These are phyloP conservation scores for Volvox africanus DNA, from an alignment of 139 green algal species.

Conservation along the genomic window DNA sequence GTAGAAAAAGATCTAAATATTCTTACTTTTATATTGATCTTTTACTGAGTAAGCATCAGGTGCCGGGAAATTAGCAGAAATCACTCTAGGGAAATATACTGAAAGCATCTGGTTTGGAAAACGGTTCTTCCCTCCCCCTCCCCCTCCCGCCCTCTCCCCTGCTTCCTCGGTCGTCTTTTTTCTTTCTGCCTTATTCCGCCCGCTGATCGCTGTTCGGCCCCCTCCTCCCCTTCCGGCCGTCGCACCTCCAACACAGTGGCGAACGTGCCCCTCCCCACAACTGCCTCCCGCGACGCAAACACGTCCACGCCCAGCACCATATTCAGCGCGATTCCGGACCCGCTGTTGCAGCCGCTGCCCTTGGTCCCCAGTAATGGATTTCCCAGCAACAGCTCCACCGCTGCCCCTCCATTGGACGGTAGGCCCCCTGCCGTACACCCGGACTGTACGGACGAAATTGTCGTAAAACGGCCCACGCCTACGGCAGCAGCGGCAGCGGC, in stretches of 20 bases:
- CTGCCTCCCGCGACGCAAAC: background rate
- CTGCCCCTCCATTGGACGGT: background rate
- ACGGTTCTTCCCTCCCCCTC: too few relatives aligned
- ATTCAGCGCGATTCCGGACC: background rate
- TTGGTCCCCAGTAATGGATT: background rate
- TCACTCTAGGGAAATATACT: too few relatives aligned
- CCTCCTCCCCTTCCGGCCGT: too few relatives aligned
- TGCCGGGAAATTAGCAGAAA: too few relatives aligned
- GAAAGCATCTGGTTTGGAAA: too few relatives aligned
- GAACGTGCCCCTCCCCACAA: slow-evolving; percentile 23
- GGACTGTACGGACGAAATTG: background rate
- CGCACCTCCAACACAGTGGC: slow-evolving; percentile 22
- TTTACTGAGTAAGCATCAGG: too few relatives aligned
- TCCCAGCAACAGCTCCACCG: background rate
- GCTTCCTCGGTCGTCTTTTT: too few relatives aligned
- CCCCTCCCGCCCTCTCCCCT: too few relatives aligned
- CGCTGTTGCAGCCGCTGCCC: background rate
- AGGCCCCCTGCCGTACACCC: background rate
- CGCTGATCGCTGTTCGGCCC: too few relatives aligned
- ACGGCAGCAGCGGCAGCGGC: background rate
- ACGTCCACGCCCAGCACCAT: slow-evolving; percentile 37
- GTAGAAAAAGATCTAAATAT: too few relatives aligned
- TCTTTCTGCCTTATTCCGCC: too few relatives aligned
- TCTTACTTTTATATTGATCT: too few relatives aligned
- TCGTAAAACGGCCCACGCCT: background rate